Conservation (phyloP, 495 filamentous ascomycete species). For the Aspergillus heteromorphus region DNA sequence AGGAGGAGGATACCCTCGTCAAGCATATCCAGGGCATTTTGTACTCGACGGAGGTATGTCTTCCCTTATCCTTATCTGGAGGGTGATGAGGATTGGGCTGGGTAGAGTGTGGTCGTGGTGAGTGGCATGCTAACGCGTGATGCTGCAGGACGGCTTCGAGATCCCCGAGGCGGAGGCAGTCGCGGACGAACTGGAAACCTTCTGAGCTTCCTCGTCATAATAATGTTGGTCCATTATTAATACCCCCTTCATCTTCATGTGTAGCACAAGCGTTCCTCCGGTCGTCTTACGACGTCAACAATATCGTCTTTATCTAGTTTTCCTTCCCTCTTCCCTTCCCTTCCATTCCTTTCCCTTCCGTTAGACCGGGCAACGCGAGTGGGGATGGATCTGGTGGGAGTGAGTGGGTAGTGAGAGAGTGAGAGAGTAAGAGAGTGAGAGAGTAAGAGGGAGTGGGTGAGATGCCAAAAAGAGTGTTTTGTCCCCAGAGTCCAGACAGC, state of each 20-base stretch:
- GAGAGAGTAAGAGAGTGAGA: not conserved
- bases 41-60: constrained; percentile 85
- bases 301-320: not conserved
- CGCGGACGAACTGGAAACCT: constrained; percentile 47
- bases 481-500: too few species aligned
- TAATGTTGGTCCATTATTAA: constrained; percentile 17
- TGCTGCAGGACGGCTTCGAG: constrained; percentile 29
- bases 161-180: constrained; percentile 28
- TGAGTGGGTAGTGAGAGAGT: too few species aligned
- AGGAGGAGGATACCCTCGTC: constrained; percentile 83
- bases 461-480: too few species aligned
- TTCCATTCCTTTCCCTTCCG: not conserved
- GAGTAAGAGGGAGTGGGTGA: not conserved
- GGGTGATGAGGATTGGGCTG: not conserved
- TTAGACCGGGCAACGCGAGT: not conserved
- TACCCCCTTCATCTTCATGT: constrained; percentile 14
- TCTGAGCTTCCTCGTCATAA: constrained; percentile 31
- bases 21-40: constrained; percentile 94
- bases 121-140: constrained; percentile 2
- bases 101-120: not conserved
- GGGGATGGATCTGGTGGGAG: too few species aligned
- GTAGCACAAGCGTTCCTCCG: not conserved
- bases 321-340: not conserved
- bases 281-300: not conserved
- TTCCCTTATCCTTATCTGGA: not conserved